Evolutionary conservation across 164 flowering plant genomes (phyloP).

Genomic region (Aristolochia contorta): DNA sequence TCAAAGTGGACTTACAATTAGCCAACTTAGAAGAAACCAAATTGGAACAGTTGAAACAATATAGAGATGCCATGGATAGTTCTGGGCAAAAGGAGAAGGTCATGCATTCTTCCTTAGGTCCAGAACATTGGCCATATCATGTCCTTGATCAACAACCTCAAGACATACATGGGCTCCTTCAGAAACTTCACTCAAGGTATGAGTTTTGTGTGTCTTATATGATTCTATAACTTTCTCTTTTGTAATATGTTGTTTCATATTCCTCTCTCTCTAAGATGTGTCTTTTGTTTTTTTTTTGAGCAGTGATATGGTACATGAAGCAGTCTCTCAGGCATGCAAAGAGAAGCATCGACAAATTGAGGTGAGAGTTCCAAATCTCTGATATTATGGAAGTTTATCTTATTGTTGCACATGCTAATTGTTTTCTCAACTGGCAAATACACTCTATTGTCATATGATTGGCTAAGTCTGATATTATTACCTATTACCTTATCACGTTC

Average conservation of each 20-base stretch:
- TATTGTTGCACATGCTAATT: not conserved
- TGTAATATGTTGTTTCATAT: not conserved
- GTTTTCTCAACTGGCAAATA: not conserved
- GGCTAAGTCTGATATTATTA: too few species aligned
- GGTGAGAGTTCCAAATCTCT: slow-evolving; percentile 29
- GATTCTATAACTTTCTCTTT: not conserved
- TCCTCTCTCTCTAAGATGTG: not conserved
- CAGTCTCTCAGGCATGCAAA: slow-evolving; percentile 81
- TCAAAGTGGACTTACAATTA: slow-evolving; percentile 76
- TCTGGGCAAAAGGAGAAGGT: slow-evolving; percentile 34
- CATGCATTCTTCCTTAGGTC: slow-evolving; percentile 33
- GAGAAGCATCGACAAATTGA: slow-evolving; percentile 96
- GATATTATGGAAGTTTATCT: not conserved
- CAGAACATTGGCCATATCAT: slow-evolving; percentile 84
- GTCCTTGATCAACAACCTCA: slow-evolving; percentile 83
- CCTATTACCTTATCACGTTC: too few species aligned
- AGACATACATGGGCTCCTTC: slow-evolving; percentile 70
- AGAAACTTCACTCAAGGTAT: slow-evolving; percentile 95
- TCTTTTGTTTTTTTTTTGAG: slow-evolving; percentile 8
- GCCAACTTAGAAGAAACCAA: slow-evolving; percentile 52
- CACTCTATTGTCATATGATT: not conserved
- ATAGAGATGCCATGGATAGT: slow-evolving; percentile 41
- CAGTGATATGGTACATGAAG: slow-evolving; percentile 85
- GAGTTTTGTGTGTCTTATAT: not conserved
- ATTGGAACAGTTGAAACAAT: slow-evolving; percentile 41